Conservation (phyloP, 345 rosid genomes). For the Turnera subulata region DNA sequence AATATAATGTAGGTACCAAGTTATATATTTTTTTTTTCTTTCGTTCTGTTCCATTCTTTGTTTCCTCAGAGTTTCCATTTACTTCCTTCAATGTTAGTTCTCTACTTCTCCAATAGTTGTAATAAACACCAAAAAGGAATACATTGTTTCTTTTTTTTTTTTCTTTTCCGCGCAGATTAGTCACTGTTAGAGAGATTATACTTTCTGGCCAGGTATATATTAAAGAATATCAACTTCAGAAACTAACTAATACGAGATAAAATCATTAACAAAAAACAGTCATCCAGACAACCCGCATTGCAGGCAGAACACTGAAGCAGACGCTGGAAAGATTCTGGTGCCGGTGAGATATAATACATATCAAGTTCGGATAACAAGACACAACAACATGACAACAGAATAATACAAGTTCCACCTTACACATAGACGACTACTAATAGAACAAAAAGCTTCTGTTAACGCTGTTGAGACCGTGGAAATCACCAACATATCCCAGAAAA, state of each 20-base stretch:
- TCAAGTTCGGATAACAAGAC: conserved; percentile 18
- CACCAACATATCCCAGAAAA: conserved; percentile 1
- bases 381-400: conserved; percentile 35
- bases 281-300: background rate
- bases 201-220: no score
- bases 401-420: conserved; percentile 25
- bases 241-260: background rate
- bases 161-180: no score
- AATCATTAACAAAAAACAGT: background rate
- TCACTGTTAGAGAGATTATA: no score
- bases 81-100: no score
- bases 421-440: conserved; percentile 21
- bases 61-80: no score
- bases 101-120: no score
- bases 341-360: conserved; percentile 4
- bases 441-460: conserved; percentile 17
- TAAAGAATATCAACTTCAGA: background rate
- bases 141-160: no score
- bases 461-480: conserved; percentile 14
- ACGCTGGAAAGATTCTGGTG: background rate
- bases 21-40: no score
- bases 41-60: no score
- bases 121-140: no score
- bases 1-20: no score
- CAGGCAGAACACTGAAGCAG: conserved; percentile 8